Base-by-base conservation (phyloP, 2,329 filamentous ascomycete genomes). In the Hymenoscyphus albidus region DNA sequence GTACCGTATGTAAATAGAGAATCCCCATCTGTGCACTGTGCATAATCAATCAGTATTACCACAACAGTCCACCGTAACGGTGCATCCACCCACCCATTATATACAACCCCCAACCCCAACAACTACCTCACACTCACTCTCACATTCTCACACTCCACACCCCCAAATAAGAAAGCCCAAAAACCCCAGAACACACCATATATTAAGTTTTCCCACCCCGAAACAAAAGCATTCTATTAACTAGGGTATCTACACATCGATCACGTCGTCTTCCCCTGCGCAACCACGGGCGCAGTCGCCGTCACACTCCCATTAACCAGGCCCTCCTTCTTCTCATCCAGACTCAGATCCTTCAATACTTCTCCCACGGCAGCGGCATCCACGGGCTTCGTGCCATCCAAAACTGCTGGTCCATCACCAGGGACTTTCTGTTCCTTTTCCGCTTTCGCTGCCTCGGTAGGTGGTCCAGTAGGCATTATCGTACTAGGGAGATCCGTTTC, bases 311-410 rank as follows among this genome's bases (percentile, higher is more conserved):
- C 64, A 27, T 63, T 62, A 3, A 48, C 54, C 6, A 58, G 27
- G 5, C 38, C 58, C 59, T 38, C 64, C 58, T 44, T 57, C 59
- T 69, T 68, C 62, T 71, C 70, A 38, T 65, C 66, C 9, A 72
- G 57, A 18, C 35, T 60, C 44, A 51, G 12, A 13, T 51, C 18
- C 44, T 22, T 22, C 18, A 51, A 13, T 22, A 12, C 18, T 7
- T 27, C 22, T 22, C 44, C n/a, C 7, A 10, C 7, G 18, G 42
- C n/a, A 16, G n/a, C 42, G 5, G n/a, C 42, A 44, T 44, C 42
- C 3, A 44, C 42, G 16, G 42, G 42, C n/a, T 44, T 44, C 5
- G 42, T 16, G 9, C 42, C 42, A 7, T 44, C 42, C 42, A 44
- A 44, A 6, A 44, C 42, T 3, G n/a, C 42, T 16, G 16, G 14